Conservation (phyloP, 2,329 filamentous ascomycete species). For the Basipetospora chlamydospora region DNA sequence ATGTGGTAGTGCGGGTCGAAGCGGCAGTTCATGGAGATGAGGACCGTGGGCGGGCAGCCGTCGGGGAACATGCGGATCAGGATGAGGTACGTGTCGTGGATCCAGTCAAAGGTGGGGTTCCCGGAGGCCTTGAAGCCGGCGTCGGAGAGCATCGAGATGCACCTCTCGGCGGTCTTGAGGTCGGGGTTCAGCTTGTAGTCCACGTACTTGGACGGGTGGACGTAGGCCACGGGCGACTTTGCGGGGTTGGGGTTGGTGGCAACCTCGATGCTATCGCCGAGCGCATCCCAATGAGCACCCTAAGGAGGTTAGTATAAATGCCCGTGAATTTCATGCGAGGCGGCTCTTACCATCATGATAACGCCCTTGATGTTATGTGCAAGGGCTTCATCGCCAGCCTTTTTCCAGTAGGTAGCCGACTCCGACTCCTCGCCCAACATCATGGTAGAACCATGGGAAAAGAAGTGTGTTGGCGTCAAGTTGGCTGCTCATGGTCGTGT, state of each 20-base stretch:
- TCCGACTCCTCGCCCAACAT: conserved; percentile 52
- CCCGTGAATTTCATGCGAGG: background rate
- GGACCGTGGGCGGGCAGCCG: conserved; percentile 45
- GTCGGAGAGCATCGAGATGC: conserved; percentile 29
- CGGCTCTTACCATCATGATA: conserved; percentile 43
- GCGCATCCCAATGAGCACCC: conserved; percentile 53
- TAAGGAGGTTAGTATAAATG: conserved; percentile 11
- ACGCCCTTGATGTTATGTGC: conserved; percentile 42
- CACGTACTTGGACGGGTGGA: conserved; percentile 49
- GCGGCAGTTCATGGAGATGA: conserved; percentile 20
- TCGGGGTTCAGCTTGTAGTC: conserved; percentile 48
- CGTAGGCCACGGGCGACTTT: conserved; percentile 52
- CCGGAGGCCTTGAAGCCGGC: conserved; percentile 38
- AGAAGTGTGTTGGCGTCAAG: conserved; percentile 45
- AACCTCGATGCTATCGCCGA: conserved; percentile 42
- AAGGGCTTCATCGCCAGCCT: conserved; percentile 40
- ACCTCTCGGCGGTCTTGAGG: conserved; percentile 32
- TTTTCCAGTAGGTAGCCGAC: conserved; percentile 51
- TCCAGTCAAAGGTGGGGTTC: conserved; percentile 51
- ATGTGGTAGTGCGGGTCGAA: conserved; percentile 30
- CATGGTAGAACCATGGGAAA: conserved; percentile 59
- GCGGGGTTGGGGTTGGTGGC: conserved; percentile 42
- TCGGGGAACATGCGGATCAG: conserved; percentile 55
- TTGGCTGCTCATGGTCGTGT: background rate
- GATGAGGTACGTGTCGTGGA: conserved; percentile 57